Base-by-base conservation (phyloP, 1,284 basidiomycete species). In the Sporisorium sorghi region DNA sequence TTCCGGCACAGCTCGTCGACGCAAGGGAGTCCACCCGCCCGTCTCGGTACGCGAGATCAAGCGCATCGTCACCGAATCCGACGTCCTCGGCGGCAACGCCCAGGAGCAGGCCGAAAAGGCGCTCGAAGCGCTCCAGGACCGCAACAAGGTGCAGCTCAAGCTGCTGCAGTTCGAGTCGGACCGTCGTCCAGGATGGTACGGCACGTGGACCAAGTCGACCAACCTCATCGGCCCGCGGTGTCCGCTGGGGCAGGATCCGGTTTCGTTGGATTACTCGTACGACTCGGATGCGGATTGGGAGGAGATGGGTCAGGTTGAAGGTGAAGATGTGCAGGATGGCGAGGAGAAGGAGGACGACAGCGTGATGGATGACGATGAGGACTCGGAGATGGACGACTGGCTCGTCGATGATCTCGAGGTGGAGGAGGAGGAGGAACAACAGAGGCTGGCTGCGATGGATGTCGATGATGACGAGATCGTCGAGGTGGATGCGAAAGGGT, bases 281-380 rank as follows among this genome's bases (percentile, higher is more conserved):
- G 83, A 84, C 62, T 77, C 73, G 30, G 83, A 84, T 24, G 81
- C 77, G 14, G 83, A 83, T 40, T 84, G 83, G 82, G 81, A 82
- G 37, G 82, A 82, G 39, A 44, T 63, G 19, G 82, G 72, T 9
- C 79, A 78, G 42, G 74, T 77, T 2, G 82, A 84, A 35, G 82
- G 81, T 46, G 82, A 81, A 43, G 80, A 81, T 51, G 62, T 78
- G 7, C 65, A 77, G 33, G 70, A 80, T 6, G 79, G 68, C 26
- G 80, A 82, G 23, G 68, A 76, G 10, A 68, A 76, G 17, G 76
- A 80, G 24, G 74, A 78, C 28, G 77, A 73, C 28, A 67, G 66
- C 9, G 52, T 50, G 2, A 59, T 37, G 15, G 79, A 77, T 2
- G 78, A 81, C 12, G 68, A 67, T 23, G 73, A 70, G n/a, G 81